Percentiles rank a stretch among this genome's conserved stretches.
phyloP scores from a whole-genome alignment of 164 flowering plant species.

The Piper betle region DNA sequence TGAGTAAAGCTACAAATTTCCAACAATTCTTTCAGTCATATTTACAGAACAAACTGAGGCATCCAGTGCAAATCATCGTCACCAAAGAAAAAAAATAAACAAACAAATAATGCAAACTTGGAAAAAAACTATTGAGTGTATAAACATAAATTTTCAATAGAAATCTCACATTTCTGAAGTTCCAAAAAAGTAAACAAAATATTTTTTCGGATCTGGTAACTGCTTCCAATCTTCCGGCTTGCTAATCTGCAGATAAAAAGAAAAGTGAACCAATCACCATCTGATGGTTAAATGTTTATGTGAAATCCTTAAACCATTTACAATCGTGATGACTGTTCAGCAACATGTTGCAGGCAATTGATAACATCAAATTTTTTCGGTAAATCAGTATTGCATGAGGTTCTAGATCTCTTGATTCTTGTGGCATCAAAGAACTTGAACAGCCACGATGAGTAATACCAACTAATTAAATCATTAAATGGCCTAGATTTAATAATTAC shows the following conservation, averaged over 20 bases:
- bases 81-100: not conserved
- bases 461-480: too few species aligned
- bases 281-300: not conserved
- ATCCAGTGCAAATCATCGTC: not conserved
- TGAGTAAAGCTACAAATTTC: not conserved
- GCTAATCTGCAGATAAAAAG: conserved; percentile 53
- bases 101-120: not conserved
- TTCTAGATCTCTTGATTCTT: too few species aligned
- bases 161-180: conserved; percentile 79
- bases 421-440: too few species aligned
- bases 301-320: too few species aligned
- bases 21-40: not conserved
- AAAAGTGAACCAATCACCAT: conserved; percentile 1
- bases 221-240: conserved; percentile 81
- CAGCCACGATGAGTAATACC: too few species aligned
- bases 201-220: conserved; percentile 71
- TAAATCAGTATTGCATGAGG: too few species aligned
- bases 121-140: not conserved
- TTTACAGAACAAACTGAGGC: not conserved
- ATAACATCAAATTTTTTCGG: too few species aligned
- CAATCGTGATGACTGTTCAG: too few species aligned
- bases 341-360: too few species aligned
- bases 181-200: conserved; percentile 89
- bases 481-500: too few species aligned
- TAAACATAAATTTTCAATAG: not conserved